Base-by-base conservation (phyloP, 2,329 filamentous ascomycete genomes). In the Fusarium pininemorale region DNA sequence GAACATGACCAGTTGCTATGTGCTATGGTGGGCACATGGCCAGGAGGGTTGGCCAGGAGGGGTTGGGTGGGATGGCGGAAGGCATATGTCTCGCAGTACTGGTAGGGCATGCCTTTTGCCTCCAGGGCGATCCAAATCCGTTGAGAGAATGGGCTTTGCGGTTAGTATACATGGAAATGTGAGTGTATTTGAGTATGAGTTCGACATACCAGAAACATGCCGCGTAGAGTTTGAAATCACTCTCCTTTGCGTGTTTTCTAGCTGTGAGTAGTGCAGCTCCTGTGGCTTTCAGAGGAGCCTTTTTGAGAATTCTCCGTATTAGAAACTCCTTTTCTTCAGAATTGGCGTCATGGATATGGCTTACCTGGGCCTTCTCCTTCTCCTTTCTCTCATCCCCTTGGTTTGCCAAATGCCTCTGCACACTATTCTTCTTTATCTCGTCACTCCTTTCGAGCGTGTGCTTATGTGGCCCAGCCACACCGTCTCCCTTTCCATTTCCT, bases 41-140 rank as follows among this genome's bases (percentile, higher is more conserved):
- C 93, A 60, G 91, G 86, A 5, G 93, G 92, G 75, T 95, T 96
- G 57, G 94, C 90, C 73, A 94, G 92, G 30, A 95, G 86, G 37
- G 96, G 84, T 20, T 82, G 79, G 47, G 80, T 79, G 14, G 90
- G 79, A 71, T 93, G 93, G 75, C 91, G 90, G 79, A 94, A 95
- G 13, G 94, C 93, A 78, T 97, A 93, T 51, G 94, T 91, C 82
- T 97, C 94, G 76, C 94, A 91, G 82, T 97, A 97, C 80, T 97
- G 93, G 79, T 97, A 97, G 42, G 89, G 85, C 14, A 96, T 87
- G 24, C 90, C 88, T 80, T 96, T 96, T 77, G 91, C 86, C 81
- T 97, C 94, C 41, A 97, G 87, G 2, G 94, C 93, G 73, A 97
- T 96, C 94, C 94, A 97, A 32, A 96, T 93, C 24, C 94, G 90